Conservation (phyloP, 2,329 filamentous ascomycete species). For the Aspergillus felis region DNA sequence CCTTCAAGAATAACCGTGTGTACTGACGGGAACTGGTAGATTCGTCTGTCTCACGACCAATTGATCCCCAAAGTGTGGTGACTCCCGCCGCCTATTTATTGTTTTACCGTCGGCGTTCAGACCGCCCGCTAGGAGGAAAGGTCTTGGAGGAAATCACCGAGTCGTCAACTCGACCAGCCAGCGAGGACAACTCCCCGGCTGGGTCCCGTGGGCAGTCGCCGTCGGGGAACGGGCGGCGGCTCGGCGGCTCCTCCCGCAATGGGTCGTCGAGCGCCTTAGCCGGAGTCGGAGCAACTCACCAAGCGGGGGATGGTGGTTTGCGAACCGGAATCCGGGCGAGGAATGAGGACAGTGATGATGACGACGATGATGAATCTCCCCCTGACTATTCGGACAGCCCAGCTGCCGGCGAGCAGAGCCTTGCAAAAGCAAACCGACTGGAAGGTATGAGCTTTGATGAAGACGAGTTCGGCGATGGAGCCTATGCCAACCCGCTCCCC, state of each 20-base stretch:
- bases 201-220: conserved; percentile 46
- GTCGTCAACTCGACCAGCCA: conserved; percentile 52
- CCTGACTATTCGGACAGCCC: conserved; percentile 29
- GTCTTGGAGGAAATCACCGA: conserved; percentile 68
- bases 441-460: conserved; percentile 35
- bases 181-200: conserved; percentile 43
- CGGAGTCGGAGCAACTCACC: conserved; percentile 73
- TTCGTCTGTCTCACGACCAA: conserved; percentile 63
- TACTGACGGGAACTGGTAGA: conserved; percentile 57
- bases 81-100: conserved; percentile 82
- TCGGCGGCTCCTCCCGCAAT: conserved; percentile 82
- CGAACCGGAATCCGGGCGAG: conserved; percentile 36
- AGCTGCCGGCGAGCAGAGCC: conserved; percentile 19
- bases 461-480: conserved; percentile 20
- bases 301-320: conserved; percentile 59
- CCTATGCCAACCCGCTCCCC: conserved; percentile 21
- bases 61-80: conserved; percentile 61
- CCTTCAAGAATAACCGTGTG: neutral
- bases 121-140: conserved; percentile 71
- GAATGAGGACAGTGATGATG: conserved; percentile 18
- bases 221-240: conserved; percentile 80
- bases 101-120: conserved; percentile 87
- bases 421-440: conserved; percentile 18
- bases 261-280: conserved; percentile 85
- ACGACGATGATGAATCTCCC: conserved; percentile 21